phyloP scores from a whole-genome alignment of 2,329 filamentous ascomycete genomes.

The Fonsecaea pedrosoi region DNA sequence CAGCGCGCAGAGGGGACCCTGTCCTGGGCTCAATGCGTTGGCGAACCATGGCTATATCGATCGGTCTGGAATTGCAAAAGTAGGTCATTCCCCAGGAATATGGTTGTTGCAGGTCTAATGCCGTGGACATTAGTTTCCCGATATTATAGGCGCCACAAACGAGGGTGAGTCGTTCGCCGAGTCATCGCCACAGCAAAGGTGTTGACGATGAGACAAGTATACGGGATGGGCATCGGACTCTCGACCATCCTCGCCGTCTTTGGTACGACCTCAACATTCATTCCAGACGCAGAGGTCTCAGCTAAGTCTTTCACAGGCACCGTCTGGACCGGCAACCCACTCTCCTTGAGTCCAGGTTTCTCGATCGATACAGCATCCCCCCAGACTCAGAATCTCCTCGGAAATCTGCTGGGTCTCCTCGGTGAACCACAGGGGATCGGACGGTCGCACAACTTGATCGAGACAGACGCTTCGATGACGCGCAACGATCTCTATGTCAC shows the following conservation, averaged over 20 bases:
- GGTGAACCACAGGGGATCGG: slow-evolving; percentile 56
- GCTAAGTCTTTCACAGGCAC: slow-evolving; percentile 43
- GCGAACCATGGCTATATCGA: slow-evolving; percentile 55
- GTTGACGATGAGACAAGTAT: slow-evolving; percentile 45
- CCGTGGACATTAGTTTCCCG: slow-evolving; percentile 40
- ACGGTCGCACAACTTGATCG: slow-evolving; percentile 63
- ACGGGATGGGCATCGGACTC: slow-evolving; percentile 57
- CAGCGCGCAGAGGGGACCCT: slow-evolving; percentile 51
- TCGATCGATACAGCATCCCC: slow-evolving; percentile 59
- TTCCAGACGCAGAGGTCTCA: not conserved
- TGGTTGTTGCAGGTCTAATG: not conserved
- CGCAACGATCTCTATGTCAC: slow-evolving; percentile 61
- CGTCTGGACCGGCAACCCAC: slow-evolving; percentile 58
- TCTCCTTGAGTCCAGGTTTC: slow-evolving; percentile 58
- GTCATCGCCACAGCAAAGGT: not conserved
- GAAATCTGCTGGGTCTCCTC: slow-evolving; percentile 54
- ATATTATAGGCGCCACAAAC: slow-evolving; percentile 47
- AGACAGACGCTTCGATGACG: slow-evolving; percentile 61
- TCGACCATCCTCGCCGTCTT: slow-evolving; percentile 53
- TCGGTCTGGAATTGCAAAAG: slow-evolving; percentile 46
- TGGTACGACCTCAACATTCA: slow-evolving; percentile 36
- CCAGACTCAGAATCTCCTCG: slow-evolving; percentile 51
- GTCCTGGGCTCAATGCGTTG: slow-evolving; percentile 53
- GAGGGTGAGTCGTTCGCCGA: slow-evolving; percentile 38
- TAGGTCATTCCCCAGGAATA: not conserved